phyloP scores from a whole-genome alignment of 768 basidiomycete species.

The Thelephora aurantiotincta region DNA sequence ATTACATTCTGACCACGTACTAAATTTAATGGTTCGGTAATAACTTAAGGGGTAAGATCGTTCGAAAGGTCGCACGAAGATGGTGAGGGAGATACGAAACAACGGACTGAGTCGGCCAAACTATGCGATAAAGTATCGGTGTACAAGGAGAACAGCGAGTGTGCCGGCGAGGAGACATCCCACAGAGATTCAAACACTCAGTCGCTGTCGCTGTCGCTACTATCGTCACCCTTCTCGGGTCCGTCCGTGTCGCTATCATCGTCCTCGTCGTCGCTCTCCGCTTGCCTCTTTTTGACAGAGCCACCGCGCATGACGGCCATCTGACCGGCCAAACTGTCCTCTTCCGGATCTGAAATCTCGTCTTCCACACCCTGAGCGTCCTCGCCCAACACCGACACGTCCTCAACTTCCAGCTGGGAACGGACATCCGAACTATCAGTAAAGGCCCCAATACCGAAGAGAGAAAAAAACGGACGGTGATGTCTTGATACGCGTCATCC shows the following conservation, averaged over 20 bases:
- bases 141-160: too few relatives aligned
- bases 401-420: conserved; percentile 70
- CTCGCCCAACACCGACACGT: conserved; percentile 37
- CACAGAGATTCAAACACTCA: too few relatives aligned
- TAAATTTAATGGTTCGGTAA: too few relatives aligned
- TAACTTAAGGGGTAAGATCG: too few relatives aligned
- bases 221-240: conserved; percentile 28
- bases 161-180: too few relatives aligned
- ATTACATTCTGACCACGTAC: too few relatives aligned
- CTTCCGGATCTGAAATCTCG: conserved; percentile 96
- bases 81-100: too few relatives aligned
- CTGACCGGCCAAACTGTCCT: conserved; percentile 92
- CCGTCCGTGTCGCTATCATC: conserved; percentile 40
- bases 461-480: conserved; percentile 40
- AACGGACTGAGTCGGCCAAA: too few relatives aligned
- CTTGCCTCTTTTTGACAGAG: conserved; percentile 49
- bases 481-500: conserved; percentile 55
- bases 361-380: conserved; percentile 63
- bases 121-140: too few relatives aligned
- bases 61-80: too few relatives aligned
- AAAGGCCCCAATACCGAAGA: neutral
- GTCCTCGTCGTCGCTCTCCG: conserved; percentile 29
- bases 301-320: conserved; percentile 95
- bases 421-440: neutral
- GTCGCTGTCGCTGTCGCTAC: conserved; percentile 34